Percentiles rank a stretch among this genome's conserved stretches.
Evolutionary conservation across 306 rosid genomes (phyloP).

Genomic region (Rubus idaeus): DNA sequence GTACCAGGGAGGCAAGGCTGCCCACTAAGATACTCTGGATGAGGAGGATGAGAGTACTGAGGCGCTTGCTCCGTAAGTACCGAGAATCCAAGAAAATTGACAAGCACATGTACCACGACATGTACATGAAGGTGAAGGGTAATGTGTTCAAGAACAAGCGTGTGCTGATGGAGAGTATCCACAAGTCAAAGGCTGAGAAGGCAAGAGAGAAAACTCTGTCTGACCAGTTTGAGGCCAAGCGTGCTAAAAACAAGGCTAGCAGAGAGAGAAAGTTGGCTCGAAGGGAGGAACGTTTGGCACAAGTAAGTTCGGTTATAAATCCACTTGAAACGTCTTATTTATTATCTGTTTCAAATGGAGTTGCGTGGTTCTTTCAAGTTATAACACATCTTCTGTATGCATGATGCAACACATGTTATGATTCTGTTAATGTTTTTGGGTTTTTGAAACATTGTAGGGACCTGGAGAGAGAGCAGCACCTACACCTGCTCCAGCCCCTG

Average conservation of each 20-base stretch:
- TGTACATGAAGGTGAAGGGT: constrained; percentile 59
- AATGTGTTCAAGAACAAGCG: constrained; percentile 54
- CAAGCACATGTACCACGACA: constrained; percentile 50
- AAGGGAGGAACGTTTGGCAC: constrained; percentile 47
- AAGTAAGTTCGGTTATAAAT: constrained; percentile 17
- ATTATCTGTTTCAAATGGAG: neutral
- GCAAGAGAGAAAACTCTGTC: constrained; percentile 48
- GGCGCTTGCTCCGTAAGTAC: constrained; percentile 54
- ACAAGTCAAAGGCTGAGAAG: constrained; percentile 54
- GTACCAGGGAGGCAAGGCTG: constrained; percentile 63
- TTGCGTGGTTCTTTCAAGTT: neutral
- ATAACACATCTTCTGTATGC: neutral
- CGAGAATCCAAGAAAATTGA: constrained; percentile 48
- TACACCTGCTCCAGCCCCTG: constrained; percentile 23
- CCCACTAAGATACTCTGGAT: constrained; percentile 62
- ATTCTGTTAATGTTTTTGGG: neutral
- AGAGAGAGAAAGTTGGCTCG: constrained; percentile 49
- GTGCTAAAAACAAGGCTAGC: constrained; percentile 54
- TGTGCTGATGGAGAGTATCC: constrained; percentile 55
- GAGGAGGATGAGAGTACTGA: constrained; percentile 53
- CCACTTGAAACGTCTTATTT: neutral
- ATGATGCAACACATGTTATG: neutral
- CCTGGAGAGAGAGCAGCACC: constrained; percentile 48
- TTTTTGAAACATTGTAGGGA: constrained; percentile 31
- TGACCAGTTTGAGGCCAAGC: constrained; percentile 51